Base-by-base conservation (phyloP, 2,329 filamentous ascomycete species). In the Aspergillus novoparasiticus region DNA sequence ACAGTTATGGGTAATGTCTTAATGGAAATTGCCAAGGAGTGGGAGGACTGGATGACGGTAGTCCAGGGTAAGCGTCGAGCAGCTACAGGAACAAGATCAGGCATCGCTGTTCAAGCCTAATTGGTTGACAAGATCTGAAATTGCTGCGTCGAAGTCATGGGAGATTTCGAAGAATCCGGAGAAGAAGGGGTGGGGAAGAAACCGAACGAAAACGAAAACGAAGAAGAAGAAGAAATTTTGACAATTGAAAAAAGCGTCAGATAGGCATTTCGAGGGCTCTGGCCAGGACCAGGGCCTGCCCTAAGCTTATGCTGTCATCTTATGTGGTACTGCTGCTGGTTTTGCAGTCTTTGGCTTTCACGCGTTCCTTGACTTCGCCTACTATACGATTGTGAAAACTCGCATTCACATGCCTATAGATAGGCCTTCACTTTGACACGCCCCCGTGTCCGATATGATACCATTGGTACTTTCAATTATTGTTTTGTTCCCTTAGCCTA, bases 1-100 rank as follows among this genome's bases (percentile, higher is more conserved):
- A 83, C 84, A 16, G 94, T 98, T 51, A 99, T 99, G 95, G 92
- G 93, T 50, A 89, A 90, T 23, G 91, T 98, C n/a, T 81, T 99
- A 41, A 94, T 93, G 78, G 95, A 99, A 80, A 96, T 99, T 72
- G 91, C 92, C 58, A 89, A 89, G 69, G 95, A 98, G 76, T 98
- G 94, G 94, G 91, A 94, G 68, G 92, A 94, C 71, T 94, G 91
- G 91, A 89, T 87, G 72, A 85, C 86, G 51, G 85, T 84, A 36
- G 81, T 83, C 23, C 80, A 82, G 66, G 80, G 81, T 45, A 79
- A 76, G 62, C 76, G 77, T 41, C 70, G 72, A 65, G 74, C 69
- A n/a, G 79, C 73, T 21, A 62, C 71, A 16, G 68, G 66, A 21
- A 65, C 68, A 21, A 70, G 71, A 23, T 66, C 72, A 19, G 71